Conservation (phyloP, 345 rosid species). For the Euphorbia peplus region DNA sequence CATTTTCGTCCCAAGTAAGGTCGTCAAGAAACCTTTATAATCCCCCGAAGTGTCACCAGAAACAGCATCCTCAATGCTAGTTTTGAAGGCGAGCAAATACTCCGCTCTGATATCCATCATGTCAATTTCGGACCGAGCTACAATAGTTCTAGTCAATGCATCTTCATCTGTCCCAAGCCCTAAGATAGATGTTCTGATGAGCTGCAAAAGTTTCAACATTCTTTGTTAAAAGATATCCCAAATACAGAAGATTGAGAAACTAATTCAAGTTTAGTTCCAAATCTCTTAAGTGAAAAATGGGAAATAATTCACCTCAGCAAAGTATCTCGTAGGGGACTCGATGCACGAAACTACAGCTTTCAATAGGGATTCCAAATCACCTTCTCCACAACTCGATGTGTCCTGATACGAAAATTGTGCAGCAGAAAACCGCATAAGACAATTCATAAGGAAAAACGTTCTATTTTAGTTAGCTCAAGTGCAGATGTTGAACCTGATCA, state of each 20-base stretch:
- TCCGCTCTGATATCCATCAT: constrained; percentile 62
- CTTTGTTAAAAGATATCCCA: background rate
- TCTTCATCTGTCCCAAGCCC: constrained; percentile 92
- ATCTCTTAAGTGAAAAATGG: background rate
- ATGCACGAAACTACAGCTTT: constrained; percentile 51
- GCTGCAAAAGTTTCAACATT: constrained; percentile 36
- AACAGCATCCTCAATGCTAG: constrained; percentile 59
- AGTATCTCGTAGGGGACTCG: constrained; percentile 71
- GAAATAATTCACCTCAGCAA: constrained; percentile 59
- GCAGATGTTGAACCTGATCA: constrained; percentile 48
- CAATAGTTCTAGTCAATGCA: constrained; percentile 68
- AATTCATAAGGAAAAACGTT: background rate
- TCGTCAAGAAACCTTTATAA: constrained; percentile 58
- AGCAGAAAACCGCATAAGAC: background rate
- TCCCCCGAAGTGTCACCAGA: constrained; percentile 76
- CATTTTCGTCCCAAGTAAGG: constrained; percentile 63
- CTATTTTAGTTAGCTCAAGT: constrained; percentile 2
- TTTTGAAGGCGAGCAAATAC: constrained; percentile 46
- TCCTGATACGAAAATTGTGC: constrained; percentile 42
- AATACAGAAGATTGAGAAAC: background rate
- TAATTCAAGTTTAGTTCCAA: background rate
- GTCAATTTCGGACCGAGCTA: constrained; percentile 78
- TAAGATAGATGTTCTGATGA: constrained; percentile 44
- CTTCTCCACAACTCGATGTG: constrained; percentile 48
- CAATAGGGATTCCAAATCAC: constrained; percentile 51